A percentile compares a stretch with the other conserved stretches of the same genome.
phyloP scores from a whole-genome alignment of 441 rosid genomes.

The Populus hybrid region DNA sequence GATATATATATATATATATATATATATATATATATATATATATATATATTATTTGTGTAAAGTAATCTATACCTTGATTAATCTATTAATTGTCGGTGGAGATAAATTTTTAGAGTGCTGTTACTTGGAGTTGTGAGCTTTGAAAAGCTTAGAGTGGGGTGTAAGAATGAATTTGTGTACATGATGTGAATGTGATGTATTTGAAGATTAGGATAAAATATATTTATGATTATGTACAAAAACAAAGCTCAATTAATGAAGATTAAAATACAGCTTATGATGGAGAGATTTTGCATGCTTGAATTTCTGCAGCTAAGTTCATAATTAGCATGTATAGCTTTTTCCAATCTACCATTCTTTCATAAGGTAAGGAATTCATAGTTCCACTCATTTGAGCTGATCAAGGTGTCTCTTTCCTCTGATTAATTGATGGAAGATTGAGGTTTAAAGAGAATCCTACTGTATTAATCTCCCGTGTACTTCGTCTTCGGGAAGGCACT shows the following conservation, averaged over 20 bases:
- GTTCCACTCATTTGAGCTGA: background rate
- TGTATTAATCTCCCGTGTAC: background rate
- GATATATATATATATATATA: too few species aligned
- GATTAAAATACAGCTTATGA: background rate
- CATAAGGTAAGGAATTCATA: background rate
- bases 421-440: background rate
- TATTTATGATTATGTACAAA: background rate
- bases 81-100: background rate
- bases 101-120: conserved; percentile 5
- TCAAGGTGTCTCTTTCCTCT: background rate
- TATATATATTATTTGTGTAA: background rate
- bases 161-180: conserved; percentile 19
- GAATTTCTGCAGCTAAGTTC: background rate
- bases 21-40: too few species aligned
- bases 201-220: background rate
- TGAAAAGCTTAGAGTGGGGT: conserved; percentile 26
- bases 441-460: background rate
- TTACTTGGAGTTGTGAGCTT: conserved; percentile 13
- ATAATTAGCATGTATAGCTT: too few species aligned
- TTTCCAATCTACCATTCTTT: background rate
- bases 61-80: conserved; percentile 3
- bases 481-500: background rate
- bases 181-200: conserved; percentile 17
- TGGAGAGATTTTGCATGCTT: background rate
- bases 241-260: background rate